Percentiles rank a stretch among this genome's conserved stretches.
These are phyloP conservation scores for Phialocephala sp. DNA, from an alignment of 2,329 filamentous ascomycete genomes.

Conservation along the genomic window DNA sequence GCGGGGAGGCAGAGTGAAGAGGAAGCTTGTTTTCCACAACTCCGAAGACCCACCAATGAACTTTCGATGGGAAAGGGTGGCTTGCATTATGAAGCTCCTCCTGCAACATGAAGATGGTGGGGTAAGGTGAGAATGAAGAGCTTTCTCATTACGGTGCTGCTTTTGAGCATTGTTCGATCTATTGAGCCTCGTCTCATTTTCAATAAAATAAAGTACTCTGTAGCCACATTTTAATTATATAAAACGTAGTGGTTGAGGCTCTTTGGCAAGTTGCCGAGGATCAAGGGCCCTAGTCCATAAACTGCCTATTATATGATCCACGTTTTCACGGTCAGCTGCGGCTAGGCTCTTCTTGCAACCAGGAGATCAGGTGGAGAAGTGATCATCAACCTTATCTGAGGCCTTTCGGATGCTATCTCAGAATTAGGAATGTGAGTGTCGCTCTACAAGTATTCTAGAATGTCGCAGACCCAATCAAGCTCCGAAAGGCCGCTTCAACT, in stretches of 20 bases:
- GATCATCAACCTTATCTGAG: slow-evolving; percentile 11
- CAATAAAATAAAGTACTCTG: neutral
- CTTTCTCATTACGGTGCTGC: slow-evolving; percentile 3
- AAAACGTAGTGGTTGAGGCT: neutral
- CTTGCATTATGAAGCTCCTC: slow-evolving; percentile 6
- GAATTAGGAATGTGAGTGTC: slow-evolving; percentile 8
- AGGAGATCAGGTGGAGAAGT: slow-evolving; percentile 9
- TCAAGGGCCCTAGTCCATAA: neutral
- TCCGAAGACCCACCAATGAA: slow-evolving; percentile 1
- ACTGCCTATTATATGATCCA: neutral
- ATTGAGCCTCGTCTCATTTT: neutral
- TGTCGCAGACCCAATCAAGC: neutral
- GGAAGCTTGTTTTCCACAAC: neutral
- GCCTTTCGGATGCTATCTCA: slow-evolving; percentile 12
- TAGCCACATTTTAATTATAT: neutral
- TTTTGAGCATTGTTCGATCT: neutral
- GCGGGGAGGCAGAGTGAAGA: neutral
- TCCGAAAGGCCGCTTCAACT: neutral
- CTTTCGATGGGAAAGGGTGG: neutral
- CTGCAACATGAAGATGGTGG: slow-evolving; percentile 1
- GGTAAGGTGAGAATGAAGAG: neutral
- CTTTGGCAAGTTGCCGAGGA: neutral
- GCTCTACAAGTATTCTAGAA: slow-evolving; percentile 9
- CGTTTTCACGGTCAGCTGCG: neutral
- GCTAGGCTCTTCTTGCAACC: neutral